Conservation (phyloP, 345 rosid species). For the Firmiana major region DNA sequence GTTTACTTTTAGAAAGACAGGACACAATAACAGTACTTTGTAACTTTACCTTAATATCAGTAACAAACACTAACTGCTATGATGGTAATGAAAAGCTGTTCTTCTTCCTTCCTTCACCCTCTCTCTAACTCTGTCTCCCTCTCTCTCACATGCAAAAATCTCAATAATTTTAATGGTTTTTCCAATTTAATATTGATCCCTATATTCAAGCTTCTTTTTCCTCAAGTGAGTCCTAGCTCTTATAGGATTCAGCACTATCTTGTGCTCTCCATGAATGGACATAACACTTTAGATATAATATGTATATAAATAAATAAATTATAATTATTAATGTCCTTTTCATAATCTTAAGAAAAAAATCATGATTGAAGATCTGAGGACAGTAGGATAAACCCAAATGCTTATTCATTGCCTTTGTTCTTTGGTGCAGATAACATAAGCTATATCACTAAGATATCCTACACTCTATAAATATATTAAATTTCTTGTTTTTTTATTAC, state of each 20-base stretch:
- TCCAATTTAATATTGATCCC: constrained; percentile 1
- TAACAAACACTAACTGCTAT: constrained; percentile 18
- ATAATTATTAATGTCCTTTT: neutral
- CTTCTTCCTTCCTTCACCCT: neutral
- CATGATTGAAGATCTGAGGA: constrained; percentile 23
- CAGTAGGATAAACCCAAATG: constrained; percentile 22
- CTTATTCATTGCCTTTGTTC: constrained; percentile 22
- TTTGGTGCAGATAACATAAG: constrained; percentile 11
- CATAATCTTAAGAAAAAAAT: constrained; percentile 11
- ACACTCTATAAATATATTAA: constrained; percentile 2
- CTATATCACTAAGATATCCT: constrained; percentile 11
- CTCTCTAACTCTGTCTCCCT: neutral
- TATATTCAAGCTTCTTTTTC: neutral
- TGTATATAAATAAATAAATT: neutral
- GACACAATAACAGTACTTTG: constrained; percentile 11
- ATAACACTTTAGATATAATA: constrained; percentile 2
- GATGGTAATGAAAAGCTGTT: constrained; percentile 6
- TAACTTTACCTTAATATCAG: constrained; percentile 27
- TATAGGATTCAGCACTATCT: constrained; percentile 29
- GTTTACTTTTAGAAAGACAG: constrained; percentile 14
- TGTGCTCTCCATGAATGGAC: constrained; percentile 28
- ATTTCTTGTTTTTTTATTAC: constrained; percentile 11
- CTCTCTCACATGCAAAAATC: constrained; percentile 9
- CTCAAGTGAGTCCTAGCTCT: constrained; percentile 7
- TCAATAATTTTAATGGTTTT: constrained; percentile 1